Percentiles rank a stretch among this genome's conserved stretches.
These are phyloP conservation scores for Penicillium vulpinum DNA, from an alignment of 2,329 filamentous ascomycete species.

Conservation along the genomic window DNA sequence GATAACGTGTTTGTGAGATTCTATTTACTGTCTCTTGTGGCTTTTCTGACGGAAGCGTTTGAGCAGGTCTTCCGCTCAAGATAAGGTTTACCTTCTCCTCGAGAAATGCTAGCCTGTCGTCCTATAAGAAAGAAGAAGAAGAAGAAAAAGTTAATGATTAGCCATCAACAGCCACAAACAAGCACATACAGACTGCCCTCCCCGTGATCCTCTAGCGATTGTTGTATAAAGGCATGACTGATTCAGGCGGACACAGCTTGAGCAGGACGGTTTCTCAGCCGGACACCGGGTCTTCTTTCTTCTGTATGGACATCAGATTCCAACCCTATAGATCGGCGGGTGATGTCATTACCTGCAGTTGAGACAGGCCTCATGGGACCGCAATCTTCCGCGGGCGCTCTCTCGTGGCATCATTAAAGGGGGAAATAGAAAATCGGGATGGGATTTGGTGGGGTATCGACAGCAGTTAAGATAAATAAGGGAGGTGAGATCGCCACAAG, in stretches of 20 bases:
- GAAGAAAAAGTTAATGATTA: conserved; percentile 3
- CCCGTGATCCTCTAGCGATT: conserved; percentile 38
- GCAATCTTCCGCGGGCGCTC: conserved; percentile 32
- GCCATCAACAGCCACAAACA: background rate
- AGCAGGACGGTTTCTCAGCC: conserved; percentile 54
- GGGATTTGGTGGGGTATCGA: conserved; percentile 3
- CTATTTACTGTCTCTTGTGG: background rate
- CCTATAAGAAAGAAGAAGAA: conserved; percentile 32
- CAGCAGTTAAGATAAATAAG: background rate
- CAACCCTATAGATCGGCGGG: background rate
- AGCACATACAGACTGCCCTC: conserved; percentile 47
- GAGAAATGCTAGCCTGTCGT: conserved; percentile 53
- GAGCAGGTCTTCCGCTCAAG: conserved; percentile 41
- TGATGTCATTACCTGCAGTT: conserved; percentile 48
- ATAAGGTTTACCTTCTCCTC: conserved; percentile 56
- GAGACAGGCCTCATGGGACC: conserved; percentile 41
- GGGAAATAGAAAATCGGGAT: background rate
- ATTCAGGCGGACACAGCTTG: conserved; percentile 52
- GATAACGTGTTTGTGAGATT: conserved; percentile 17
- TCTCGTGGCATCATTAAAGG: conserved; percentile 31
- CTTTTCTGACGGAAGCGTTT: conserved; percentile 21
- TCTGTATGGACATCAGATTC: conserved; percentile 29
- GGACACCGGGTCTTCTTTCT: conserved; percentile 56
- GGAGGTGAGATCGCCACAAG: background rate
- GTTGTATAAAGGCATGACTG: conserved; percentile 51